These are phyloP conservation scores for Wickerhamomyces strasburgensis DNA, from an alignment of 805 yeast species.

Conservation along the genomic window DNA sequence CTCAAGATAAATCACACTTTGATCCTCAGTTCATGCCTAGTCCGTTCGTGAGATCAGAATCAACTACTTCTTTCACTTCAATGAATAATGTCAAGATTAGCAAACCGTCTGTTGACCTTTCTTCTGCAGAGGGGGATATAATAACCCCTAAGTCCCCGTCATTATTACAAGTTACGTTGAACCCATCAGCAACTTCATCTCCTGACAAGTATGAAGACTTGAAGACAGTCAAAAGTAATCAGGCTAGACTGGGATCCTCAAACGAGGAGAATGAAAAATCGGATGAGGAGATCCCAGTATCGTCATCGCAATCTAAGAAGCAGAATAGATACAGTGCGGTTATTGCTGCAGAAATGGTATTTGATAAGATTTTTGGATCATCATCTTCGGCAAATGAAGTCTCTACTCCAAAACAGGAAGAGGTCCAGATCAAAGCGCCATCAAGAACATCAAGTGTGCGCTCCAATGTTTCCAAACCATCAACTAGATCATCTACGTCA, in stretches of 20 bases:
- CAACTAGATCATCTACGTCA: conserved; percentile 10
- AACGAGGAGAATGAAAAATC: conserved; percentile 1
- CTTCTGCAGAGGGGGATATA: conserved; percentile 32
- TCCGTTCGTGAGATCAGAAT: conserved; percentile 33
- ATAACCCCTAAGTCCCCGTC: conserved; percentile 29
- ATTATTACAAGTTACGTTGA: conserved; percentile 8
- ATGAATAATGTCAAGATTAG: conserved; percentile 27
- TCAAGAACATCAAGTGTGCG: conserved; percentile 13
- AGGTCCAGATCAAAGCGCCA: conserved; percentile 1
- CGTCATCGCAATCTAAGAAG: conserved; percentile 9
- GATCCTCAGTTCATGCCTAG: conserved; percentile 8
- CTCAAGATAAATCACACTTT: conserved; percentile 1
- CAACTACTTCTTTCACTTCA: conserved; percentile 36
- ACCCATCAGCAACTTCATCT: conserved; percentile 2
- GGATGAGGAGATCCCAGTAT: conserved; percentile 4
- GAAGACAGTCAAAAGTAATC: conserved; percentile 10
- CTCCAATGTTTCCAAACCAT: conserved; percentile 15
- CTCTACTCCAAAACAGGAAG: neutral
- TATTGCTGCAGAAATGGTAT: conserved; percentile 25
- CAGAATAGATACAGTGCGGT: conserved; percentile 26
- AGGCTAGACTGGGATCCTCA: too few species aligned
- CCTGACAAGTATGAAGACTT: conserved; percentile 10
- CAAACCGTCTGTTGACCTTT: conserved; percentile 31
- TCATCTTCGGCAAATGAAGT: neutral
- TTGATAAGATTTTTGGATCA: conserved; percentile 26